phyloP scores from a whole-genome alignment of 345 rosid genomes.

The Citrus reticulata region DNA sequence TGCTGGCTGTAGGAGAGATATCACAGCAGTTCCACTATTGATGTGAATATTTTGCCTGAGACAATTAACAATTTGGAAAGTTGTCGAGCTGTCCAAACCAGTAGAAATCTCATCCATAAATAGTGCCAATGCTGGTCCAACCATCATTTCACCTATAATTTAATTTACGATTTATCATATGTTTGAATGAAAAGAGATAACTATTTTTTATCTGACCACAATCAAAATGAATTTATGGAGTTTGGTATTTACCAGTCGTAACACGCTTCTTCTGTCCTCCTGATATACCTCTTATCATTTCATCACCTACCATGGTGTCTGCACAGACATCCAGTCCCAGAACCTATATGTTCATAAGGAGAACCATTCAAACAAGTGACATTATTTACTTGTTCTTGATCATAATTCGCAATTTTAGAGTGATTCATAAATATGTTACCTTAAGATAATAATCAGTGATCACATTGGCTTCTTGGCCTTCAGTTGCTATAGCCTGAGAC shows the following conservation, averaged over 20 bases:
- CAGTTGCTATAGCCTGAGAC: constrained; percentile 43
- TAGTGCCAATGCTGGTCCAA: constrained; percentile 60
- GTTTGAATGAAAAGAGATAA: neutral
- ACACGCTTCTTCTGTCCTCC: constrained; percentile 74
- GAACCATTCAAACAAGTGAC: neutral
- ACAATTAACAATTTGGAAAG: constrained; percentile 58
- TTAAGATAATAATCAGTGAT: constrained; percentile 54
- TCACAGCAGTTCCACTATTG: constrained; percentile 52
- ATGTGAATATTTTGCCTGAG: constrained; percentile 53
- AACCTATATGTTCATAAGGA: constrained; percentile 28
- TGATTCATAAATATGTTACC: constrained; percentile 22
- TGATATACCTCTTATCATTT: constrained; percentile 63
- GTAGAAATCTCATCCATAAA: constrained; percentile 84
- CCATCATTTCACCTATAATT: constrained; percentile 64
- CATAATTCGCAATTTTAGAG: neutral
- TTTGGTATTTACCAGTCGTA: constrained; percentile 47
- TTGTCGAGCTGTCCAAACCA: constrained; percentile 80
- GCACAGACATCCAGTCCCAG: constrained; percentile 65
- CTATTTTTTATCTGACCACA: neutral
- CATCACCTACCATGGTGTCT: constrained; percentile 57
- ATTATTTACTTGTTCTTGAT: neutral
- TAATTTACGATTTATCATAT: neutral
- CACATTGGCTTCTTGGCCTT: constrained; percentile 48
- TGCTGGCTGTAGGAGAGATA: constrained; percentile 85
- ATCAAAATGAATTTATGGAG: neutral